Percentiles rank a stretch among this genome's conserved stretches.
These are phyloP conservation scores for Avena atlantica DNA, from an alignment of 176 grass and related monocot species.

Conservation along the genomic window DNA sequence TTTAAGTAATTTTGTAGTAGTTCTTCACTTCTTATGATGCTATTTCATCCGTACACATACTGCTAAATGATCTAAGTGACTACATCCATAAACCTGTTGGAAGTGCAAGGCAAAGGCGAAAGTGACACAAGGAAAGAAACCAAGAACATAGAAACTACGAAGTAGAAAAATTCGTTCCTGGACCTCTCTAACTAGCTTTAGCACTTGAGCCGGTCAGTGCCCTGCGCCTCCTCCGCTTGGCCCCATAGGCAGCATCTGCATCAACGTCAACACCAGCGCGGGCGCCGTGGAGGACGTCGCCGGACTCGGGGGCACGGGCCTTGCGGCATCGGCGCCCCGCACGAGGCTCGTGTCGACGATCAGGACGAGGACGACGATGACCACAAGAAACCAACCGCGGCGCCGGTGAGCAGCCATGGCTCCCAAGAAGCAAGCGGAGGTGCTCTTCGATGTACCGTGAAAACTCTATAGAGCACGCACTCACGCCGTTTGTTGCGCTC, in stretches of 20 bases:
- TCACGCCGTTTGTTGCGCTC: neutral
- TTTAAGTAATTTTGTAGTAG: no score
- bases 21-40: no score
- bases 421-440: neutral
- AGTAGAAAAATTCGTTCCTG: neutral
- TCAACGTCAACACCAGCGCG: constrained; percentile 41
- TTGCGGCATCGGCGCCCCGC: constrained; percentile 31
- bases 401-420: neutral
- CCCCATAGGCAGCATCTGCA: constrained; percentile 56
- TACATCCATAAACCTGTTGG: no score
- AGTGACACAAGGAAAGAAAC: no score
- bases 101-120: no score
- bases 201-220: constrained; percentile 26
- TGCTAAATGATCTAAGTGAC: neutral
- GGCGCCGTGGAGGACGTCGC: constrained; percentile 30
- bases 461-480: neutral
- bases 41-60: no score
- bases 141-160: neutral
- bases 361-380: neutral
- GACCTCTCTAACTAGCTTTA: neutral
- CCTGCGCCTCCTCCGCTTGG: constrained; percentile 45
- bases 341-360: constrained; percentile 5
- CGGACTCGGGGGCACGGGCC: constrained; percentile 49
- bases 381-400: neutral
- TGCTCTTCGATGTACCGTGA: neutral